Conservation (phyloP, 2,329 filamentous ascomycete genomes). For the Fusarium subglutinans region DNA sequence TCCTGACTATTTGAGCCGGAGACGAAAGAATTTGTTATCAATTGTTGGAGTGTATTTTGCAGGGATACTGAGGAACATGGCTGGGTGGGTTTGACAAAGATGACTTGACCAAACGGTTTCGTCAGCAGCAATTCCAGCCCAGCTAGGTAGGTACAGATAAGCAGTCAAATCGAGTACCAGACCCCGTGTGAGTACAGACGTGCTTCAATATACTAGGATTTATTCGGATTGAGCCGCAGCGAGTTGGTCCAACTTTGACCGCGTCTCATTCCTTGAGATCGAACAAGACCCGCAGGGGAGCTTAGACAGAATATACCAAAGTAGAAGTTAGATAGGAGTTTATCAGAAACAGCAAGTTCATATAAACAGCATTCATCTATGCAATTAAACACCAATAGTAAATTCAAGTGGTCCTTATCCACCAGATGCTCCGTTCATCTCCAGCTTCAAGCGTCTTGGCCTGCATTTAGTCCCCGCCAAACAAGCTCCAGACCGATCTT, state of each 20-base stretch:
- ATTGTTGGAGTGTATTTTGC: not conserved
- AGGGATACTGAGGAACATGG: slow-evolving; percentile 10
- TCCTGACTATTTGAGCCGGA: not conserved
- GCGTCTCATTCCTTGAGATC: not conserved
- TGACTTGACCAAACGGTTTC: not conserved
- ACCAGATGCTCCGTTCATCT: slow-evolving; percentile 7
- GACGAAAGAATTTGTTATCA: not conserved
- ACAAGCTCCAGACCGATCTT: slow-evolving; percentile 33
- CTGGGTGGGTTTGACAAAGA: not conserved
- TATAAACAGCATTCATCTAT: slow-evolving; percentile 8
- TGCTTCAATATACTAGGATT: not conserved
- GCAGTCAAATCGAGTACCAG: not conserved
- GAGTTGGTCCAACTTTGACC: not conserved
- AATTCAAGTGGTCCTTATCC: slow-evolving; percentile 9
- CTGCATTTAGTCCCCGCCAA: slow-evolving; percentile 39
- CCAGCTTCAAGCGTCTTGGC: slow-evolving; percentile 35
- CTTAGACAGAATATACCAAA: not conserved
- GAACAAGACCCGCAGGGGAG: not conserved
- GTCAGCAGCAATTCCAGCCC: not conserved
- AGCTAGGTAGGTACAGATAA: not conserved
- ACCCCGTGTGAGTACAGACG: not conserved
- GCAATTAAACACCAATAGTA: not conserved
- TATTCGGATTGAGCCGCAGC: not conserved
- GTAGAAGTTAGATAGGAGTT: not conserved
- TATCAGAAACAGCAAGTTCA: not conserved